Percentiles rank a stretch among this genome's conserved stretches.
Conservation (phyloP, 257 asterid species). For the Paraleonurus japonicus region DNA sequence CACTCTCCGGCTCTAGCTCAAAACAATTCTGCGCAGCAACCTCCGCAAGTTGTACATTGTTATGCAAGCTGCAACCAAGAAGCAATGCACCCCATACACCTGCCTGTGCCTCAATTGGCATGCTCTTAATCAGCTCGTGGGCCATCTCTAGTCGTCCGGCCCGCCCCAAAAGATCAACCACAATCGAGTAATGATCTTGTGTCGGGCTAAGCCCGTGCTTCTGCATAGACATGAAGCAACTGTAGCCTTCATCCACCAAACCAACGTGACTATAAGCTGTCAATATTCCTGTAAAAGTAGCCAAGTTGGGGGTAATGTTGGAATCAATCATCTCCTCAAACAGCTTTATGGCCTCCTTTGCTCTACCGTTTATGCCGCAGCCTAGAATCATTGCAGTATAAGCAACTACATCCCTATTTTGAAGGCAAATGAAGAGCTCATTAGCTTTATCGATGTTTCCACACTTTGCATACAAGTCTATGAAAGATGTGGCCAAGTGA, state of each 20-base stretch:
- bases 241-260: constrained; percentile 76
- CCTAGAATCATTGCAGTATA: constrained; percentile 90
- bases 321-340: constrained; percentile 66
- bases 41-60: constrained; percentile 75
- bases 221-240: constrained; percentile 57
- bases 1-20: constrained; percentile 66
- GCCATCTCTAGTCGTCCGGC: constrained; percentile 76
- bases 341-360: constrained; percentile 53
- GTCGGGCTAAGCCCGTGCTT: constrained; percentile 65
- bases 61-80: constrained; percentile 83
- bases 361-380: constrained; percentile 80
- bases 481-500: constrained; percentile 70
- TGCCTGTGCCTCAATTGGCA: constrained; percentile 70
- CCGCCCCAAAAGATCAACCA: constrained; percentile 81
- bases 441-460: constrained; percentile 73
- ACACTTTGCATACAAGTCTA: constrained; percentile 75
- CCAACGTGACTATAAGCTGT: constrained; percentile 74
- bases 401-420: constrained; percentile 62
- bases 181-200: constrained; percentile 73
- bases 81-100: constrained; percentile 97
- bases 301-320: constrained; percentile 55
- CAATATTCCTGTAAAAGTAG: constrained; percentile 63
- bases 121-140: constrained; percentile 58
- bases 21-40: constrained; percentile 62
- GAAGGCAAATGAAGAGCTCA: constrained; percentile 49